These are phyloP conservation scores for Lachnellula cervina DNA, from an alignment of 2,329 filamentous ascomycete species.

Conservation along the genomic window DNA sequence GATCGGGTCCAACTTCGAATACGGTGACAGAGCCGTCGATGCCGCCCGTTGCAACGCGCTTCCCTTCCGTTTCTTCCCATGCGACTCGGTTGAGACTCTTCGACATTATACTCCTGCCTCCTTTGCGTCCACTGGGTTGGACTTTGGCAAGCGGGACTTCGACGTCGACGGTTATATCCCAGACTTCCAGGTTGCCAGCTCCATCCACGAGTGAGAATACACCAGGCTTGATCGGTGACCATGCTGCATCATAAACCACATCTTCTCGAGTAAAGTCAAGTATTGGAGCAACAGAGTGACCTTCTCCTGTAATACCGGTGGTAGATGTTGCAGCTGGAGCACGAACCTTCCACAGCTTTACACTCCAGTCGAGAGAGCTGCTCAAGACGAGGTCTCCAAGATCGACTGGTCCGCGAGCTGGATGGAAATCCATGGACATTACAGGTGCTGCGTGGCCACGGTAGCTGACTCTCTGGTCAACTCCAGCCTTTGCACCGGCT, in stretches of 20 bases:
- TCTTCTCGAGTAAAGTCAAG: slow-evolving; percentile 92
- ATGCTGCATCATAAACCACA: slow-evolving; percentile 91
- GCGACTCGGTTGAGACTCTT: slow-evolving; percentile 90
- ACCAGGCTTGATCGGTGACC: slow-evolving; percentile 90
- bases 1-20: slow-evolving; percentile 80
- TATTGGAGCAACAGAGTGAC: slow-evolving; percentile 62
- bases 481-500: slow-evolving; percentile 91
- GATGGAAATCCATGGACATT: slow-evolving; percentile 95
- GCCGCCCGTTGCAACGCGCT: slow-evolving; percentile 81
- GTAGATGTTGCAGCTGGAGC: slow-evolving; percentile 70
- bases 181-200: slow-evolving; percentile 85
- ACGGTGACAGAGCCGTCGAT: slow-evolving; percentile 87
- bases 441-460: slow-evolving; percentile 88
- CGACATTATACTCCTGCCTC: slow-evolving; percentile 64
- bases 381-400: slow-evolving; percentile 89
- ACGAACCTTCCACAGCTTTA: slow-evolving; percentile 93
- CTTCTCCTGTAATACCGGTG: slow-evolving; percentile 39
- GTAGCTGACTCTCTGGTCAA: slow-evolving; percentile 85
- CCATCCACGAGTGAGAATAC: slow-evolving; percentile 95
- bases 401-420: slow-evolving; percentile 85
- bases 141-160: slow-evolving; percentile 86
- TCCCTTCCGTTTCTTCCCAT: slow-evolving; percentile 89
- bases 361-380: slow-evolving; percentile 93
- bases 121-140: slow-evolving; percentile 62
- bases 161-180: slow-evolving; percentile 88